phyloP scores from a whole-genome alignment of 129 eudicot genomes.

The Calendula officinalis region DNA sequence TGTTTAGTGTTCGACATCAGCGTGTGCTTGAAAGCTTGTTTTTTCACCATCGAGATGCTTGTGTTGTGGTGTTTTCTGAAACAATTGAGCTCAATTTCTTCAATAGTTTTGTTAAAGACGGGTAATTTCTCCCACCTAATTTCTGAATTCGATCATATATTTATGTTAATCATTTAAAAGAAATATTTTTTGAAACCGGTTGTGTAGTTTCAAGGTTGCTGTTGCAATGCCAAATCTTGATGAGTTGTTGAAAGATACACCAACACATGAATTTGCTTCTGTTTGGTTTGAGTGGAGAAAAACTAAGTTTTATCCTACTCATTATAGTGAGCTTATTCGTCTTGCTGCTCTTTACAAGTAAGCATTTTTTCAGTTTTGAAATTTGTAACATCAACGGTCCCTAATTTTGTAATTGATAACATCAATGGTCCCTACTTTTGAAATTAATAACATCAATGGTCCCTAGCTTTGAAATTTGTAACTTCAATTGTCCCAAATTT shows the following conservation, averaged over 20 bases:
- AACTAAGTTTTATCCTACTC: slow-evolving; percentile 74
- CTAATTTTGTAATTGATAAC: too few relatives aligned
- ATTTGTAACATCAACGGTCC: too few relatives aligned
- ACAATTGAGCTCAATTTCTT: slow-evolving; percentile 92
- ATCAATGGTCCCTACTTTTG: too few relatives aligned
- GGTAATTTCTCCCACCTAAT: slow-evolving; percentile 42
- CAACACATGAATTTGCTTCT: slow-evolving; percentile 73
- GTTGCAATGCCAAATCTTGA: slow-evolving; percentile 88
- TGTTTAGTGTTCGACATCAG: slow-evolving; percentile 72
- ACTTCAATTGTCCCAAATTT: too few relatives aligned
- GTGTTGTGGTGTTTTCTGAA: slow-evolving; percentile 84
- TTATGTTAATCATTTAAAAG: too few relatives aligned
- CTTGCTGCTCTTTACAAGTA: slow-evolving; percentile 95
- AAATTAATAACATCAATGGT: too few relatives aligned
- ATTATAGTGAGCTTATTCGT: slow-evolving; percentile 90
- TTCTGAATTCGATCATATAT: too few relatives aligned
- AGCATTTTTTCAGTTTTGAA: slow-evolving; percentile 28
- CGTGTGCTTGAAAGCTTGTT: slow-evolving; percentile 81
- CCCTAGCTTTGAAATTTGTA: too few relatives aligned
- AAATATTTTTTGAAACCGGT: not conserved
- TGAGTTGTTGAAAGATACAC: slow-evolving; percentile 72
- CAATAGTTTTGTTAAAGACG: slow-evolving; percentile 60
- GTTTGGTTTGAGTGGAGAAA: slow-evolving; percentile 81
- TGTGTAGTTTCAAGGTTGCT: slow-evolving; percentile 76
- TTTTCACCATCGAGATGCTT: slow-evolving; percentile 72